Evolutionary conservation across 495 filamentous ascomycete species (phyloP), one percentile per base, ranked within the genome.

Genomic region (Penicillium egyptiacum): DNA sequence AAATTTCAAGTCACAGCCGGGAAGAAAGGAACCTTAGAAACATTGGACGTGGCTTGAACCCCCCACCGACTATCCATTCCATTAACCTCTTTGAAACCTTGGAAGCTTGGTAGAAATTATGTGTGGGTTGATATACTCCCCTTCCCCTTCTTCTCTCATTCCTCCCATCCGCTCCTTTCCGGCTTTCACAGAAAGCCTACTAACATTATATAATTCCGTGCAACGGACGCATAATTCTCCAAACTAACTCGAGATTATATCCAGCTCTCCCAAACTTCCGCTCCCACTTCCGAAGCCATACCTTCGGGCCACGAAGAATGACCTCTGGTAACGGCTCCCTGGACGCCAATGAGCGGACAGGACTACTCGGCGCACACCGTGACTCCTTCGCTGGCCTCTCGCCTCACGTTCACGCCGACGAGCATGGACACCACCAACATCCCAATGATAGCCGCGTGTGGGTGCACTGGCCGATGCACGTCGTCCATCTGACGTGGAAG

Each of bases 401-500:
- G 2, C 20, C 50, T 5, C 63, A 67, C 45, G 54, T 49, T 11
- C 58, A 64, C 22, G 22, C 19, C 0, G 58, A 62, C 14, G 26
- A 28, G 7, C 55, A 61, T 54, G 55, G 58, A 5, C 6, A 64
- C 9, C 57, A 68, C 42, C 66, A 65, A 14, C 71, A 72, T 41
- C 61, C 64, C 16, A 72, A 79, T 49, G 70, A 77, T 52, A 58
- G 64, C 35, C 68, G 67, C 3, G 60, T 65, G 48, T 84, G 83
- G 71, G 75, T 86, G 44, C 74, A 76, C 50, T 85, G 79, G 72
- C 86, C 87, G 16, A 75, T 79, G 53, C 75, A 75, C 10, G 70
- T 78, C 17, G 66, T 72, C 33, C 75, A 72, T 58, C 67, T 80
- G 50, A 81, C 80, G 4, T 84, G 80, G 80, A 48, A 68, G 54